Conservation (phyloP, 2,329 filamentous ascomycete species). For the Paracoccidioides brasiliensis region DNA sequence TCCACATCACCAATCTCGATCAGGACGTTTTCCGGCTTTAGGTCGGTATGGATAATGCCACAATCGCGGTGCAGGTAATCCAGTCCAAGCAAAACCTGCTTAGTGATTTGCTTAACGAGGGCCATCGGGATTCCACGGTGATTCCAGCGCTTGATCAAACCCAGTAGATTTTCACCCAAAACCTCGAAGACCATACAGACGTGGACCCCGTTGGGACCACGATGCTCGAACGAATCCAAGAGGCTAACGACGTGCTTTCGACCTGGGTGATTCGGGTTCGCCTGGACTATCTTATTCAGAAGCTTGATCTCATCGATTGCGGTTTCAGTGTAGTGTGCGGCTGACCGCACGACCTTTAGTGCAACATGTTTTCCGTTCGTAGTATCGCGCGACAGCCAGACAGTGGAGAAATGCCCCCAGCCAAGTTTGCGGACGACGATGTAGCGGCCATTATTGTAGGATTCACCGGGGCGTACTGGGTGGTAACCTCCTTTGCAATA, state of each 20-base stretch:
- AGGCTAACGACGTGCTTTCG: slow-evolving; percentile 91
- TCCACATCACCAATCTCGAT: slow-evolving; percentile 99
- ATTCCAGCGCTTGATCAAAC: slow-evolving; percentile 96
- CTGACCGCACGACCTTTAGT: slow-evolving; percentile 92
- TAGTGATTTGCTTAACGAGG: slow-evolving; percentile 95
- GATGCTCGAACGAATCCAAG: slow-evolving; percentile 93
- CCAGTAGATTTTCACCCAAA: slow-evolving; percentile 83
- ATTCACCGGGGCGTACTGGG: slow-evolving; percentile 84
- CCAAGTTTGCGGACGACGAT: slow-evolving; percentile 91
- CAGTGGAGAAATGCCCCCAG: slow-evolving; percentile 98
- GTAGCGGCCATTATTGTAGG: slow-evolving; percentile 96
- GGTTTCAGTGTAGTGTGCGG: slow-evolving; percentile 96
- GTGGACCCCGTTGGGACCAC: slow-evolving; percentile 88
- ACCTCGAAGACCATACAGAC: slow-evolving; percentile 99
- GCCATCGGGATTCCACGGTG: slow-evolving; percentile 93
- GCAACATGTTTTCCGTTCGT: slow-evolving; percentile 85
- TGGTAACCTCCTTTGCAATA: slow-evolving; percentile 99
- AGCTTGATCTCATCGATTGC: slow-evolving; percentile 98
- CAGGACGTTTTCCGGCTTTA: slow-evolving; percentile 95
- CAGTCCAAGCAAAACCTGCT: slow-evolving; percentile 87
- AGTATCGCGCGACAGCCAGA: slow-evolving; percentile 76
- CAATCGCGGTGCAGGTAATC: slow-evolving; percentile 97
- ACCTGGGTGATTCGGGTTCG: slow-evolving; percentile 87
- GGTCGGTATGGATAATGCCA: slow-evolving; percentile 94
- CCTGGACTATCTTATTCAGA: slow-evolving; percentile 89